Conservation (phyloP, 164 flowering plant species). For the Chimonanthus salicifolius region DNA sequence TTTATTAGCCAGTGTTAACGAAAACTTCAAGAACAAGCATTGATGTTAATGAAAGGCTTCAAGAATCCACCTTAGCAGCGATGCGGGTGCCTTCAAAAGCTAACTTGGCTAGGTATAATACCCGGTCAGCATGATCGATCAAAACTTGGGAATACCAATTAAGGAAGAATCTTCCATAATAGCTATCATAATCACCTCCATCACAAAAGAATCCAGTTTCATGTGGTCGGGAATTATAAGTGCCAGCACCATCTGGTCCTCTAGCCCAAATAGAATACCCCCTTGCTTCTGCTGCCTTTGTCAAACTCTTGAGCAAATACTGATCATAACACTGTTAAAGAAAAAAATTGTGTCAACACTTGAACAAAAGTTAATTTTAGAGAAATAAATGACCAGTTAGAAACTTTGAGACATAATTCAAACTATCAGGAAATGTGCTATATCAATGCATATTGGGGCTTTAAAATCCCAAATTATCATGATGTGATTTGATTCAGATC, state of each 20-base stretch:
- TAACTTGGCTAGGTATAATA: slow-evolving; percentile 73
- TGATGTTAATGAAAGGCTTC: neutral
- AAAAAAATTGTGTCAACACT: neutral
- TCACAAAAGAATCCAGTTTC: slow-evolving; percentile 88
- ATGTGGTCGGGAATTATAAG: slow-evolving; percentile 72
- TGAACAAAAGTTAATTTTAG: neutral
- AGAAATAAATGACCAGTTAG: neutral
- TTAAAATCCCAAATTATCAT: too few species aligned
- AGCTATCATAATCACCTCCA: slow-evolving; percentile 90
- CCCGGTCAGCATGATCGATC: slow-evolving; percentile 74
- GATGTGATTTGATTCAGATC: too few species aligned
- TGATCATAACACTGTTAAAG: slow-evolving; percentile 71
- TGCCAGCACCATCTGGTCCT: slow-evolving; percentile 89
- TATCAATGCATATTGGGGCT: too few species aligned
- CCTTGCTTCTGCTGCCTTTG: slow-evolving; percentile 71
- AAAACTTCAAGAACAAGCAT: neutral
- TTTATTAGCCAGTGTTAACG: neutral
- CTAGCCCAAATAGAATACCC: slow-evolving; percentile 85
- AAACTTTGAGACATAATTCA: neutral
- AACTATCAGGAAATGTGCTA: too few species aligned
- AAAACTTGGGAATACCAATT: slow-evolving; percentile 75
- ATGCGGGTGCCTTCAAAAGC: slow-evolving; percentile 77
- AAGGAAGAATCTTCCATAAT: slow-evolving; percentile 89
- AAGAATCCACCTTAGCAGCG: slow-evolving; percentile 56
- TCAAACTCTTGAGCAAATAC: slow-evolving; percentile 63